Percentiles rank a stretch among this genome's conserved stretches.
phyloP scores from a whole-genome alignment of 2,329 filamentous ascomycete genomes.

The Graphiopsis chlorocephala region DNA sequence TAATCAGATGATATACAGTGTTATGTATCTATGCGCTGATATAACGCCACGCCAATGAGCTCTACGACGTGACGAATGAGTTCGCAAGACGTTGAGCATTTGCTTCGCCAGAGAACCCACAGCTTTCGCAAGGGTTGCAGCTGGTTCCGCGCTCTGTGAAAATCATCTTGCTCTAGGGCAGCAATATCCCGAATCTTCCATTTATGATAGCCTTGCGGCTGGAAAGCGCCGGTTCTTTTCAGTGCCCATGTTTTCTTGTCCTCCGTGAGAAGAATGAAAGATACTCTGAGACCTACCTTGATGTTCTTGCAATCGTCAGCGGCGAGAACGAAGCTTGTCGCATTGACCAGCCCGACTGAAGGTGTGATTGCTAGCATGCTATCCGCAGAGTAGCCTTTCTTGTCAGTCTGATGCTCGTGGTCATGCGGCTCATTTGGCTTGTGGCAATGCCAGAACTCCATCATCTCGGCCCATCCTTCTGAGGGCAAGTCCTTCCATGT shows the following conservation, averaged over 20 bases:
- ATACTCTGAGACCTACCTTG: conserved; percentile 39
- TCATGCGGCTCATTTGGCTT: conserved; percentile 69
- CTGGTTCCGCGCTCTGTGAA: conserved; percentile 22
- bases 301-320: conserved; percentile 60
- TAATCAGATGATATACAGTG: neutral
- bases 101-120: conserved; percentile 27
- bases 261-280: conserved; percentile 3
- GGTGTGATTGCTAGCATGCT: conserved; percentile 66
- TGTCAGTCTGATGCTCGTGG: conserved; percentile 40
- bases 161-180: conserved; percentile 32
- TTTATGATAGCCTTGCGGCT: conserved; percentile 29
- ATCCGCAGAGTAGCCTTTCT: conserved; percentile 79
- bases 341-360: conserved; percentile 74
- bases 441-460: conserved; percentile 99
- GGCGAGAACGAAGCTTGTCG: conserved; percentile 70
- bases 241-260: conserved; percentile 20
- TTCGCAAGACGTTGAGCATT: conserved; percentile 26
- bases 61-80: conserved; percentile 31
- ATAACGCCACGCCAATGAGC: conserved; percentile 31
- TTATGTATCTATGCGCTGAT: conserved; percentile 36
- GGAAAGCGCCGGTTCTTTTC: conserved; percentile 38
- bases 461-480: conserved; percentile 99
- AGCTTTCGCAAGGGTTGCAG: conserved; percentile 20
- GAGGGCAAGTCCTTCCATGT: conserved; percentile 91
- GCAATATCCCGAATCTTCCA: conserved; percentile 37